Evolutionary conservation across 805 yeast genomes (phyloP).

Genomic region (Groenewaldozyma tartarivorans): DNA sequence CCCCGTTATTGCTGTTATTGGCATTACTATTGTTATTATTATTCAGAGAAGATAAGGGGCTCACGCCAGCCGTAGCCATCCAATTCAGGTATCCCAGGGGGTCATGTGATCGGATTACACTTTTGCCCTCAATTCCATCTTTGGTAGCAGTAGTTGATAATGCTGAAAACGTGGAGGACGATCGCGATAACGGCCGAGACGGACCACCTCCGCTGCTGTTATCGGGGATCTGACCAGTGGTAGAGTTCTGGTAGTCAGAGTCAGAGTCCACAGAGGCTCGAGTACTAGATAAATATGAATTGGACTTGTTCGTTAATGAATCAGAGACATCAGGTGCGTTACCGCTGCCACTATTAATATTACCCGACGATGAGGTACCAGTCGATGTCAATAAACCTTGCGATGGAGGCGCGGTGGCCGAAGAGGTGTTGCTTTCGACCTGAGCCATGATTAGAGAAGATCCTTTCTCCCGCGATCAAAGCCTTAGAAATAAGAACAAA

Average conservation of each 20-base stretch:
- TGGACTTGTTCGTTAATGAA: background rate
- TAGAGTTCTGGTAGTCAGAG: slow-evolving; percentile 18
- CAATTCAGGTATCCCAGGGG: slow-evolving; percentile 24
- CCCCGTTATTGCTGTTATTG: background rate
- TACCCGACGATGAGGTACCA: too few relatives aligned
- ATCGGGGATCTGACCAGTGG: slow-evolving; percentile 4
- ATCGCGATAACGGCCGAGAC: slow-evolving; percentile 55
- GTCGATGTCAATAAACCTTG: too few relatives aligned
- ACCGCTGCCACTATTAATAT: too few relatives aligned
- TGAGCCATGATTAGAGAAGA: too few relatives aligned
- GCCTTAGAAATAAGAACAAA: too few relatives aligned
- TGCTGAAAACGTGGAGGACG: slow-evolving; percentile 50
- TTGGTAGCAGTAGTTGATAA: slow-evolving; percentile 67
- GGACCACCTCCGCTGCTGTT: slow-evolving; percentile 6
- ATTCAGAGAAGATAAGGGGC: background rate
- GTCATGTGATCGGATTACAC: slow-evolving; percentile 37
- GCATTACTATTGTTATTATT: background rate
- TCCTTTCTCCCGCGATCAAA: too few relatives aligned
- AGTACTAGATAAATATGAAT: slow-evolving; percentile 14
- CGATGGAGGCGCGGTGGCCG: too few relatives aligned
- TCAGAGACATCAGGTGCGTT: background rate
- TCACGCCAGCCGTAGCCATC: slow-evolving; percentile 5
- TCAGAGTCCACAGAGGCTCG: slow-evolving; percentile 22
- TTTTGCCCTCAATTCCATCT: slow-evolving; percentile 62
- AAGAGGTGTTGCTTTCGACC: too few relatives aligned